Evolutionary conservation across 2,329 filamentous ascomycete species (phyloP).

Genomic region (Coniella lustricola): DNA sequence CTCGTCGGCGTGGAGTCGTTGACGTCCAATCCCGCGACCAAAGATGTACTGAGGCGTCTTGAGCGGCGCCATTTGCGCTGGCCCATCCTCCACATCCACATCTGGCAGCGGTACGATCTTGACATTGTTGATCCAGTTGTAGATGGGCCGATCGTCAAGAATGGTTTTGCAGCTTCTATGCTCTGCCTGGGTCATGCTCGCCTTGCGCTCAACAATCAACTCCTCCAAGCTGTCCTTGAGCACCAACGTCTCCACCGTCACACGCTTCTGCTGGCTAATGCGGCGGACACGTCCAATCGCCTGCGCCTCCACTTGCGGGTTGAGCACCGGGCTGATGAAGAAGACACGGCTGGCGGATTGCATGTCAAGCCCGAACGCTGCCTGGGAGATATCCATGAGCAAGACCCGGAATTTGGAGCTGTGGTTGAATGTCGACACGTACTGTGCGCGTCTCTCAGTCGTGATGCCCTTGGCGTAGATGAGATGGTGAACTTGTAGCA

Average conservation of each 20-base stretch:
- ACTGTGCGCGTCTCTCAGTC: constrained; percentile 58
- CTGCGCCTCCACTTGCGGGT: constrained; percentile 79
- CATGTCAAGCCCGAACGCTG: constrained; percentile 82
- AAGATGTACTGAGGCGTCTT: constrained; percentile 42
- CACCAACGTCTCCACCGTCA: constrained; percentile 81
- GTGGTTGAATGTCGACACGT: constrained; percentile 72
- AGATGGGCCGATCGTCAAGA: constrained; percentile 51
- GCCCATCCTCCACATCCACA: constrained; percentile 21
- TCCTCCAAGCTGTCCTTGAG: constrained; percentile 77
- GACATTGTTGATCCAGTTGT: constrained; percentile 50
- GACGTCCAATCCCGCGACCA: constrained; percentile 39
- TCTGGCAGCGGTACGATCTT: constrained; percentile 32
- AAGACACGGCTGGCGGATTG: constrained; percentile 77
- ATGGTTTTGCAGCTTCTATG: constrained; percentile 49
- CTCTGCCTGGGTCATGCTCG: constrained; percentile 66
- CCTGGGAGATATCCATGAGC: constrained; percentile 85
- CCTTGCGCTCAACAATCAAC: constrained; percentile 66
- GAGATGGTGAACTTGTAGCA: constrained; percentile 56
- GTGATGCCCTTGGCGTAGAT: constrained; percentile 61
- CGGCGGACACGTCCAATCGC: constrained; percentile 85
- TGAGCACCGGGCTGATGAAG: constrained; percentile 82
- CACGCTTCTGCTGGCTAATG: constrained; percentile 73
- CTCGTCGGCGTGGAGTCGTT: constrained; percentile 36
- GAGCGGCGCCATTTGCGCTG: constrained; percentile 43
- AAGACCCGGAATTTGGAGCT: constrained; percentile 64